Conservation (phyloP, 2,329 filamentous ascomycete genomes). For the Aschersonia sp. region DNA sequence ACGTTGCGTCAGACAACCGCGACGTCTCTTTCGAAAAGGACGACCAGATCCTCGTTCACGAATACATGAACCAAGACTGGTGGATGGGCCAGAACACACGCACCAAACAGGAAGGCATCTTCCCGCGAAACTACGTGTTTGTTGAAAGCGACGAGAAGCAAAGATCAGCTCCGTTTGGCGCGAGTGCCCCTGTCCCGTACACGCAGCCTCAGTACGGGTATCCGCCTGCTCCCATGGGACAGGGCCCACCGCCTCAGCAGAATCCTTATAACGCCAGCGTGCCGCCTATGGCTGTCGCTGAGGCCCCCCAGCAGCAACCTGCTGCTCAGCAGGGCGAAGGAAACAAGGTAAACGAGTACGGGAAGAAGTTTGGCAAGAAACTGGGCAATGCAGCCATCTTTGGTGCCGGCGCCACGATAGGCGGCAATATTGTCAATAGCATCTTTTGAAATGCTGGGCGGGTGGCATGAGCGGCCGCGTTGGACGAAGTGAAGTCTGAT, state of each 20-base stretch:
- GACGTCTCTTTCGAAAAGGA: slow-evolving; percentile 71
- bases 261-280: slow-evolving; percentile 56
- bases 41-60: slow-evolving; percentile 65
- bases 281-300: slow-evolving; percentile 60
- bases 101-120: slow-evolving; percentile 79
- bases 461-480: too few relatives aligned
- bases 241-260: slow-evolving; percentile 30
- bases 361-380: slow-evolving; percentile 97
- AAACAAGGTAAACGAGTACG: slow-evolving; percentile 55
- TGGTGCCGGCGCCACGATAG: slow-evolving; percentile 83
- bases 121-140: slow-evolving; percentile 82
- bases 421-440: slow-evolving; percentile 77
- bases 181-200: slow-evolving; percentile 20
- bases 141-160: slow-evolving; percentile 46
- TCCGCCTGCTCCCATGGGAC: slow-evolving; percentile 9
- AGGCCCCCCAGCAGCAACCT: slow-evolving; percentile 28
- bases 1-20: slow-evolving; percentile 63
- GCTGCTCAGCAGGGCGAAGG: slow-evolving; percentile 26
- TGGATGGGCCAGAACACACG: slow-evolving; percentile 82
- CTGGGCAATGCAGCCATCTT: slow-evolving; percentile 69
- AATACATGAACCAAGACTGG: slow-evolving; percentile 97
- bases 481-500: background rate
- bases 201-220: slow-evolving; percentile 11
- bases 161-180: slow-evolving; percentile 19
- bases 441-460: slow-evolving; percentile 50